Evolutionary conservation across 2,329 filamentous ascomycete genomes (phyloP).

Genomic region (Penicillium sp.): DNA sequence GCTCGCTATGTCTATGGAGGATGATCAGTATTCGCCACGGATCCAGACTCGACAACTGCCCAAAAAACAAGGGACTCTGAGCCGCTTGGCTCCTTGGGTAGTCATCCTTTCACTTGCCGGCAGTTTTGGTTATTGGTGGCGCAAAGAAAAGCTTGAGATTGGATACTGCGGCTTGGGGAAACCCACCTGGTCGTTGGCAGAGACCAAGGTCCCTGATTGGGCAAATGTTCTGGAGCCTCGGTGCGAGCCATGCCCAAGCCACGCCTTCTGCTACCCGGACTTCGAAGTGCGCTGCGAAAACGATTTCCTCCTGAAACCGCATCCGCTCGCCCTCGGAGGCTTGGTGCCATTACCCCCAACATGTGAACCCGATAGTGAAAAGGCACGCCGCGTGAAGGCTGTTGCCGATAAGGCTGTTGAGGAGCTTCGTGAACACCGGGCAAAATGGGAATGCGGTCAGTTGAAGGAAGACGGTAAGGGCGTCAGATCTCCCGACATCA

Average conservation of each 20-base stretch:
- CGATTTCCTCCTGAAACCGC: constrained; percentile 80
- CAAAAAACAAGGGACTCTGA: constrained; percentile 45
- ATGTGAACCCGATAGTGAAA: constrained; percentile 93
- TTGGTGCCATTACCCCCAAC: constrained; percentile 81
- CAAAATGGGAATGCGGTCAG: constrained; percentile 87
- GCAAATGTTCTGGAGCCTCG: constrained; percentile 69
- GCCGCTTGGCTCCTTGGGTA: constrained; percentile 66
- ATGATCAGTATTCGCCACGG: constrained; percentile 54
- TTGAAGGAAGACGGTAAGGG: constrained; percentile 62
- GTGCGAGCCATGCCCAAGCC: constrained; percentile 85
- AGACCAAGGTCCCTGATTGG: constrained; percentile 70
- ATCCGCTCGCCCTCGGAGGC: constrained; percentile 79
- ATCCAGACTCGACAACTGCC: constrained; percentile 23
- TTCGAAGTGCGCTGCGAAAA: constrained; percentile 77
- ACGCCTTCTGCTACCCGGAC: constrained; percentile 82
- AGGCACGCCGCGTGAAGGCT: constrained; percentile 78
- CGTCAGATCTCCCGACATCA: constrained; percentile 64
- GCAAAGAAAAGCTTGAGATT: constrained; percentile 93
- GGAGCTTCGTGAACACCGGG: constrained; percentile 77
- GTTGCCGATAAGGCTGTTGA: constrained; percentile 88
- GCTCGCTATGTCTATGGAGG: constrained; percentile 73
- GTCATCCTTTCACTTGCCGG: constrained; percentile 68
- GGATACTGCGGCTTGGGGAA: constrained; percentile 89
- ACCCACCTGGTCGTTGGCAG: constrained; percentile 57
- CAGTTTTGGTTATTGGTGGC: constrained; percentile 77